A percentile compares a stretch with the other conserved stretches of the same genome.
phyloP scores from a whole-genome alignment of 176 grass and related monocot genomes.

The Rhynchospora pubera region DNA sequence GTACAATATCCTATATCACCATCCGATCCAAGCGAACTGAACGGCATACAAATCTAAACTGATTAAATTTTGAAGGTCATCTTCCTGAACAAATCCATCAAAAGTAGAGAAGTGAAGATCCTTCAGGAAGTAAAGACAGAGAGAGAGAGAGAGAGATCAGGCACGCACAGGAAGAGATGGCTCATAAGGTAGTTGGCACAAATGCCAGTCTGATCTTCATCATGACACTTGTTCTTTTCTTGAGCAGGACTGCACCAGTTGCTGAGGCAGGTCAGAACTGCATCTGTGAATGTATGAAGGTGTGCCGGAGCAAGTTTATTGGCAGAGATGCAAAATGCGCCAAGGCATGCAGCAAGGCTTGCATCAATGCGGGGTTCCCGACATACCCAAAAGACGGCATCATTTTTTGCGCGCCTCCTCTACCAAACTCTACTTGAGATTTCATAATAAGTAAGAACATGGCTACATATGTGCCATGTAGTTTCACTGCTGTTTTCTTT shows the following conservation, averaged over 20 bases:
- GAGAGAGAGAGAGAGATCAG: not conserved
- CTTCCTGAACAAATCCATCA: not conserved
- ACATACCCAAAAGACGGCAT: slow-evolving; percentile 18
- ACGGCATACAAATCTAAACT: not conserved
- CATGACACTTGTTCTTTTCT: not conserved
- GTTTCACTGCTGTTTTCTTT: too few relatives aligned
- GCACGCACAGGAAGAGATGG: slow-evolving; percentile 8
- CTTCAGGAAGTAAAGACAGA: not conserved
- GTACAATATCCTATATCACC: not conserved
- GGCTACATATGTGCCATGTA: not conserved
- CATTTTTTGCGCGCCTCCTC: not conserved
- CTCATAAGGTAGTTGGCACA: not conserved
- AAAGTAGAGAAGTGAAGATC: not conserved
- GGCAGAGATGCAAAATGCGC: not conserved
- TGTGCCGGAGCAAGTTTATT: slow-evolving; percentile 1
- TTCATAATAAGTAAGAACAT: not conserved
- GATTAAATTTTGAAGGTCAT: not conserved
- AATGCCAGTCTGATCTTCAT: not conserved
- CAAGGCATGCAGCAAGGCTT: slow-evolving; percentile 7
- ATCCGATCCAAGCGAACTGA: not conserved
- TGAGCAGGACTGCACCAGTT: not conserved
- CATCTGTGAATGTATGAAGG: slow-evolving; percentile 17
- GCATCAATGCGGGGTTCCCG: not conserved
- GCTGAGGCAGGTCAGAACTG: slow-evolving; percentile 8
- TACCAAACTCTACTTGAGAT: not conserved